These are phyloP conservation scores for Penicillium sp. DNA, from an alignment of 2,329 filamentous ascomycete species.

Conservation along the genomic window DNA sequence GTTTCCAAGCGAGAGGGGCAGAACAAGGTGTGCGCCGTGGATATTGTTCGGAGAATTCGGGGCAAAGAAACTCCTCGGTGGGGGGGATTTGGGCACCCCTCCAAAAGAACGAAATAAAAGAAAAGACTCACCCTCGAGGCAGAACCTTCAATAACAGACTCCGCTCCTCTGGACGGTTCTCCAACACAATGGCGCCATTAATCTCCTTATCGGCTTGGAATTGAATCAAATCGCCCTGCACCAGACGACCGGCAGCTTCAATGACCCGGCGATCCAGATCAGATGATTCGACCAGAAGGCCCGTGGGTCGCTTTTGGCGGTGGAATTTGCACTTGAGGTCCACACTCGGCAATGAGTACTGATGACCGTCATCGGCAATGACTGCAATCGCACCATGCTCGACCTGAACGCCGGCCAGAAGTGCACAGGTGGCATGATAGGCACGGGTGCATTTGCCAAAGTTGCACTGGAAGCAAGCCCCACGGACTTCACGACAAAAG, in stretches of 20 bases:
- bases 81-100: constrained; percentile 1
- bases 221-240: constrained; percentile 77
- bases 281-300: constrained; percentile 66
- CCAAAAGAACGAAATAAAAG: not conserved
- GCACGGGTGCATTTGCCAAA: constrained; percentile 90
- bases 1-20: constrained; percentile 6
- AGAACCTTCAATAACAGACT: constrained; percentile 78
- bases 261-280: constrained; percentile 71
- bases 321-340: constrained; percentile 96
- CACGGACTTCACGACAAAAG: constrained; percentile 89
- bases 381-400: constrained; percentile 84
- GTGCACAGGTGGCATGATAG: constrained; percentile 93
- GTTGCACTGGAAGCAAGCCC: constrained; percentile 96
- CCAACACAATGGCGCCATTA: constrained; percentile 83
- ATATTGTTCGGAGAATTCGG: not conserved
- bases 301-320: constrained; percentile 80
- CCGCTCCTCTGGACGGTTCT: constrained; percentile 77
- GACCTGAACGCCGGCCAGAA: constrained; percentile 86
- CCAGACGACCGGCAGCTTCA: constrained; percentile 67
- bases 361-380: constrained; percentile 84
- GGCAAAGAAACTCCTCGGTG: not conserved
- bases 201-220: constrained; percentile 85
- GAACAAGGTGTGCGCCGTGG: not conserved
- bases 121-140: constrained; percentile 71
- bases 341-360: constrained; percentile 89